A percentile compares a stretch with the other conserved stretches of the same genome.
Conservation (phyloP, 2,329 filamentous ascomycete species). For the Pseudocercospora fuligena region DNA sequence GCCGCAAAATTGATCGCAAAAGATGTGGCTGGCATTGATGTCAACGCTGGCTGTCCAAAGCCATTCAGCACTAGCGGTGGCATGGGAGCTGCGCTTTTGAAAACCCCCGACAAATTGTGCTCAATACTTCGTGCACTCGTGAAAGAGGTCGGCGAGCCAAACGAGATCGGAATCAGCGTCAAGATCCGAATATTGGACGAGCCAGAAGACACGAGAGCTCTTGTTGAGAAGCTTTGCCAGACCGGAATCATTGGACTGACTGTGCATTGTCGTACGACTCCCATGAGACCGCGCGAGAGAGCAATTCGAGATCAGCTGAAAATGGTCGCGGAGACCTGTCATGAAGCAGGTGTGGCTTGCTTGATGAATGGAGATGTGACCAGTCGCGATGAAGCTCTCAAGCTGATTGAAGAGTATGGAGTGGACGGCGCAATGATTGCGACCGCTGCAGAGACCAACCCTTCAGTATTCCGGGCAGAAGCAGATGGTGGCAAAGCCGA, state of each 20-base stretch:
- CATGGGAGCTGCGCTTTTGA: conserved; percentile 91
- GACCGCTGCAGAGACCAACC: conserved; percentile 86
- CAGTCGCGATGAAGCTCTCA: conserved; percentile 71
- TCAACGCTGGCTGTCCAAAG: conserved; percentile 98
- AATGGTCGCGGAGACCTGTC: conserved; percentile 82
- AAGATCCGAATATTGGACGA: conserved; percentile 91
- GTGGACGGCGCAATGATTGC: conserved; percentile 98
- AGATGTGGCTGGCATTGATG: conserved; percentile 92
- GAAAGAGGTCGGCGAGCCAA: conserved; percentile 73
- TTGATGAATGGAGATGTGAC: conserved; percentile 94
- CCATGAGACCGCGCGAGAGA: conserved; percentile 88
- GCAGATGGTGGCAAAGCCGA: conserved; percentile 71
- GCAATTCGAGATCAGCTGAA: conserved; percentile 80
- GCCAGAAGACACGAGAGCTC: conserved; percentile 71
- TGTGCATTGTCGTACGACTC: conserved; percentile 92
- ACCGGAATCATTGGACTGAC: conserved; percentile 94
- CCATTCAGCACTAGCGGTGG: conserved; percentile 91
- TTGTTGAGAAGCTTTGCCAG: conserved; percentile 77
- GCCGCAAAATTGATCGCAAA: conserved; percentile 82
- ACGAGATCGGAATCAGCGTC: conserved; percentile 91
- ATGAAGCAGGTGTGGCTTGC: conserved; percentile 84
- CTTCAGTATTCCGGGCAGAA: conserved; percentile 77
- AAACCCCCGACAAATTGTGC: conserved; percentile 80
- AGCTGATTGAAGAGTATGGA: conserved; percentile 76
- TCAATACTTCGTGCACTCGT: conserved; percentile 85